Conservation (phyloP, 768 basidiomycete species). For the Hericium rajendrae region DNA sequence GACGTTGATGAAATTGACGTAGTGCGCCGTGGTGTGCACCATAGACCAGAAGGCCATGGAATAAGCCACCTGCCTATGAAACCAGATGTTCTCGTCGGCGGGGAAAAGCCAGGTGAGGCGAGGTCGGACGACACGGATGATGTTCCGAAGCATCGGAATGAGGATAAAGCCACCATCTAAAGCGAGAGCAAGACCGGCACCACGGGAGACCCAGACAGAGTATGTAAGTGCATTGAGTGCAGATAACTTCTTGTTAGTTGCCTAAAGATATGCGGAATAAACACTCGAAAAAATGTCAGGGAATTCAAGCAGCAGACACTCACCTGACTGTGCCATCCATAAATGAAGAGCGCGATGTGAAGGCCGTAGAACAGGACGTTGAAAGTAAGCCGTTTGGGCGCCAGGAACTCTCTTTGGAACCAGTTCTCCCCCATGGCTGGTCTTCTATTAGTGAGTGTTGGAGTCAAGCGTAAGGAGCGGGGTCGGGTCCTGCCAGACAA, state of each 20-base stretch:
- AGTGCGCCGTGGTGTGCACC: constrained; percentile 91
- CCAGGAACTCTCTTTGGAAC: constrained; percentile 64
- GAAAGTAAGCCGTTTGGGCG: constrained; percentile 54
- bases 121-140: constrained; percentile 78
- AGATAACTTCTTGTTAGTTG: constrained; percentile 49
- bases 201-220: constrained; percentile 87
- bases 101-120: constrained; percentile 77
- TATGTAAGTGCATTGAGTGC: constrained; percentile 72
- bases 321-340: constrained; percentile 87
- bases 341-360: constrained; percentile 65
- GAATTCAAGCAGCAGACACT: constrained; percentile 9
- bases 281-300: not conserved
- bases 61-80: constrained; percentile 91
- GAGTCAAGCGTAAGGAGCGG: constrained; percentile 20
- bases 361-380: constrained; percentile 74
- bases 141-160: constrained; percentile 82
- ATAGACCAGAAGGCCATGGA: constrained; percentile 89
- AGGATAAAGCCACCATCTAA: constrained; percentile 81
- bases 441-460: constrained; percentile 15
- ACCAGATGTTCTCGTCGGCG: constrained; percentile 93
- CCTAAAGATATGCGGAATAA: constrained; percentile 27
- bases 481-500: constrained; percentile 45
- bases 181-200: constrained; percentile 85
- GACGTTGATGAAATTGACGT: constrained; percentile 89
- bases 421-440: constrained; percentile 55